These are phyloP conservation scores for Phtheirospermum japonicum DNA, from an alignment of 257 asterid genomes.

Conservation along the genomic window DNA sequence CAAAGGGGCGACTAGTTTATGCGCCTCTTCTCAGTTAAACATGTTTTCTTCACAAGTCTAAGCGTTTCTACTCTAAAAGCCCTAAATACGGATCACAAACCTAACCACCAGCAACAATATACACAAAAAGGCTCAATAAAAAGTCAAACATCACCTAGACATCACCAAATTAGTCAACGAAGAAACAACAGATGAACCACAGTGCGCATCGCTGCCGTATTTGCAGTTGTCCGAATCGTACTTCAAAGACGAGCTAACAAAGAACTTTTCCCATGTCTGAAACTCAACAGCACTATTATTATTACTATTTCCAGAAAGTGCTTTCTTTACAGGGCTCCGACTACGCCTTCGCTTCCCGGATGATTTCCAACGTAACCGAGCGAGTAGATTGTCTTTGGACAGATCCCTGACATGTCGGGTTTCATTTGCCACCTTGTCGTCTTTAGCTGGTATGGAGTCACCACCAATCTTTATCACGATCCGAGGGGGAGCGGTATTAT, in stretches of 20 bases:
- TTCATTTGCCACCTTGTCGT: slow-evolving; percentile 24
- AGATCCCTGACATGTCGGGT: slow-evolving; percentile 39
- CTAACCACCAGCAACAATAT: not conserved
- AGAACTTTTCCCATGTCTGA: slow-evolving; percentile 31
- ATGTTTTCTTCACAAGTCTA: slow-evolving; percentile 6
- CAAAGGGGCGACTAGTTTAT: not conserved
- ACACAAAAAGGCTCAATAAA: not conserved
- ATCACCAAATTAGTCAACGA: slow-evolving; percentile 55
- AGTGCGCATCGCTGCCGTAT: slow-evolving; percentile 39
- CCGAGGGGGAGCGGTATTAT: slow-evolving; percentile 6
- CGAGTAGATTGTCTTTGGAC: slow-evolving; percentile 44
- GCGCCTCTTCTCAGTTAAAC: slow-evolving; percentile 5
- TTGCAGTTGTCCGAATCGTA: slow-evolving; percentile 66
- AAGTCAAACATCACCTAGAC: slow-evolving; percentile 52
- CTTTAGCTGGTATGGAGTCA: not conserved
- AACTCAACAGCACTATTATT: slow-evolving; percentile 24
- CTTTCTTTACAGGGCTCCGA: slow-evolving; percentile 50
- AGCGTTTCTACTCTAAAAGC: slow-evolving; percentile 16
- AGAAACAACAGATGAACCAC: slow-evolving; percentile 46
- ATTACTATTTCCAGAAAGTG: slow-evolving; percentile 9
- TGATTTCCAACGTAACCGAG: slow-evolving; percentile 58
- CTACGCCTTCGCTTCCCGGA: slow-evolving; percentile 59
- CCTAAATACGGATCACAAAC: slow-evolving; percentile 18
- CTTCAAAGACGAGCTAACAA: slow-evolving; percentile 40
- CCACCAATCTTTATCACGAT: slow-evolving; percentile 2